A percentile compares a stretch with the other conserved stretches of the same genome.
phyloP scores from a whole-genome alignment of 768 basidiomycete species.

The Dioszegia aurantiaca region DNA sequence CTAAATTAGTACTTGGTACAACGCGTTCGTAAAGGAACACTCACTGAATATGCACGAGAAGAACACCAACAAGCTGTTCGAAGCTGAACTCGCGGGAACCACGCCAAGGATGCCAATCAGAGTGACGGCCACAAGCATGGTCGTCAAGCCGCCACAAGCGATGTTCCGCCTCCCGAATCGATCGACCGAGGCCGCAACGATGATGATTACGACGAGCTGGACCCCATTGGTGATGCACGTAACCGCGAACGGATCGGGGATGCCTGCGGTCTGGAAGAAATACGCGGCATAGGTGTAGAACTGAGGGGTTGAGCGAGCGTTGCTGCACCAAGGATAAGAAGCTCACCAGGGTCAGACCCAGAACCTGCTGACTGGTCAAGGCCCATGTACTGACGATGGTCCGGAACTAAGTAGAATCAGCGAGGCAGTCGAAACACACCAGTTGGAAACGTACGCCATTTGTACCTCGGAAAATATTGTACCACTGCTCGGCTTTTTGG shows the following conservation, averaged over 20 bases:
- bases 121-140: constrained; percentile 7
- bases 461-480: constrained; percentile 2
- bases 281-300: constrained; percentile 15
- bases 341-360: constrained; percentile 7
- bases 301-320: too few species aligned
- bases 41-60: constrained; percentile 29
- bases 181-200: too few species aligned
- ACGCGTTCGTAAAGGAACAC: too few species aligned
- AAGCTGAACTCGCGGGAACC: constrained; percentile 4
- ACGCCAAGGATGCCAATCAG: constrained; percentile 15
- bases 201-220: neutral
- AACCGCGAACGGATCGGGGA: constrained; percentile 17
- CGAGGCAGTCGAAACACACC: too few species aligned
- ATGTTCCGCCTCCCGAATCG: too few species aligned
- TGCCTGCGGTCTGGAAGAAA: constrained; percentile 15
- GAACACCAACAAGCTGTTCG: constrained; percentile 21
- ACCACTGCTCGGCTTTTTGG: neutral
- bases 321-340: too few species aligned
- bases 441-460: constrained; percentile 7
- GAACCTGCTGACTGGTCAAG: constrained; percentile 15
- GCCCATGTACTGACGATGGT: constrained; percentile 21
- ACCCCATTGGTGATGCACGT: constrained; percentile 17
- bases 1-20: too few species aligned
- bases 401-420: constrained; percentile 15
- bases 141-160: too few species aligned